A percentile compares a stretch with the other conserved stretches of the same genome.
These are phyloP conservation scores for Drechslerella dactyloides DNA, from an alignment of 2,329 filamentous ascomycete species.

Conservation along the genomic window DNA sequence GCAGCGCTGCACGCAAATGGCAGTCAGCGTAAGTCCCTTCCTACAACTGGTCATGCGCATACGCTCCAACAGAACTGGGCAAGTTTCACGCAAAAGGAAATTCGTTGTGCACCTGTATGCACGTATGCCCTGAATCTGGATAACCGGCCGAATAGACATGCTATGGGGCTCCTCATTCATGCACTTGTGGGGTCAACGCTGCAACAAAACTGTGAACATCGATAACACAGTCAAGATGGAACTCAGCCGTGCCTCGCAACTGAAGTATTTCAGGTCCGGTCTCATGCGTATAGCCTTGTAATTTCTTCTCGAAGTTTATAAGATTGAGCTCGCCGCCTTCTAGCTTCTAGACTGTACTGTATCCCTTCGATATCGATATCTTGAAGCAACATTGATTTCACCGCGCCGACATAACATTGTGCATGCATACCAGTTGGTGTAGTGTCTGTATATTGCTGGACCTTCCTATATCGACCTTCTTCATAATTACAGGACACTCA, in stretches of 20 bases:
- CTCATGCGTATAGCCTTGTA: not conserved
- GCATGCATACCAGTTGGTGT: too few species aligned
- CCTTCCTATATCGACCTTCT: too few species aligned
- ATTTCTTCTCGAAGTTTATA: not conserved
- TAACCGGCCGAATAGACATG: not conserved
- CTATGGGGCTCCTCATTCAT: not conserved
- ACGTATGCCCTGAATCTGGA: not conserved
- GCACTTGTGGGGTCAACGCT: not conserved
- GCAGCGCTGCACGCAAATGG: too few species aligned
- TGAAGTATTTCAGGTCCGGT: not conserved
- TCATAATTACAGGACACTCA: not conserved
- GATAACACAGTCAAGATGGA: slow-evolving; percentile 1
- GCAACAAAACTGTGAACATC: not conserved
- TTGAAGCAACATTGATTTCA: too few species aligned
- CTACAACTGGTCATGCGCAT: not conserved
- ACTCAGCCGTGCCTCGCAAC: not conserved
- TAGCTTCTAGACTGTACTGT: too few species aligned
- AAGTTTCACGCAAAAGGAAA: slow-evolving; percentile 3
- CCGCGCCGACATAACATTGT: too few species aligned
- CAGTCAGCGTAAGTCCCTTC: not conserved
- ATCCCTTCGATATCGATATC: too few species aligned
- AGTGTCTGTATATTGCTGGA: too few species aligned
- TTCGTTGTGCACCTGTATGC: not conserved
- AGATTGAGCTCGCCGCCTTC: not conserved
- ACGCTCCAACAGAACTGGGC: not conserved